These are phyloP conservation scores for Chrysanthemum seticuspe DNA, from an alignment of 129 eudicot species.

Conservation along the genomic window DNA sequence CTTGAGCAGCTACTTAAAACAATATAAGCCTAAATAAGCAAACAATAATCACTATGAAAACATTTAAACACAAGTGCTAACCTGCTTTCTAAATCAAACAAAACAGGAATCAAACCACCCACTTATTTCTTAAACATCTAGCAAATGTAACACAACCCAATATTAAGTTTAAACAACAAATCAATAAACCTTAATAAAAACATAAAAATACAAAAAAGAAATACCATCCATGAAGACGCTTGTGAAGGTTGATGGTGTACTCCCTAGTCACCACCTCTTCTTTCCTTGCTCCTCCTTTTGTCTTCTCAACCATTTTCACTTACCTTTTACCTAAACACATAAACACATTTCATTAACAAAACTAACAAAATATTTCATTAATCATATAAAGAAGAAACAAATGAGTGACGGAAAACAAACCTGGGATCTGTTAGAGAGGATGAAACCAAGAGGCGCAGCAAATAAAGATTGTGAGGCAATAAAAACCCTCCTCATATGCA, in stretches of 20 bases:
- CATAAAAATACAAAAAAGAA: background rate
- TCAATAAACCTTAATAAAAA: background rate
- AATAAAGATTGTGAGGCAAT: background rate
- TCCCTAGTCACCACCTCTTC: conserved; percentile 76
- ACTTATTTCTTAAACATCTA: background rate
- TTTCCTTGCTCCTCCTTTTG: conserved; percentile 47
- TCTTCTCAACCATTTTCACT: conserved; percentile 60
- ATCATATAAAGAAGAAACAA: background rate
- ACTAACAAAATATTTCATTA: background rate
- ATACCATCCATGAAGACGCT: conserved; percentile 76
- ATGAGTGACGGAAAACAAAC: no score
- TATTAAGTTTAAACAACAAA: background rate
- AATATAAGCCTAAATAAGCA: no score
- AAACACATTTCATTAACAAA: background rate
- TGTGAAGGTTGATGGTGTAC: conserved; percentile 82
- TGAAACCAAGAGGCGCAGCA: background rate
- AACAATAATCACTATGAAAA: no score
- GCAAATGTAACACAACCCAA: background rate
- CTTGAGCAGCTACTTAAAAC: no score
- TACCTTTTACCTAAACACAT: conserved; percentile 16
- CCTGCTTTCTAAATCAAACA: no score
- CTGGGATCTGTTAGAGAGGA: no score
- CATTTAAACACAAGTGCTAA: no score
- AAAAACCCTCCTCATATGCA: no score
- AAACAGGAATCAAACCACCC: background rate